Evolutionary conservation across 176 grass and related monocot species (phyloP).

Genomic region (Musa itinerans): DNA sequence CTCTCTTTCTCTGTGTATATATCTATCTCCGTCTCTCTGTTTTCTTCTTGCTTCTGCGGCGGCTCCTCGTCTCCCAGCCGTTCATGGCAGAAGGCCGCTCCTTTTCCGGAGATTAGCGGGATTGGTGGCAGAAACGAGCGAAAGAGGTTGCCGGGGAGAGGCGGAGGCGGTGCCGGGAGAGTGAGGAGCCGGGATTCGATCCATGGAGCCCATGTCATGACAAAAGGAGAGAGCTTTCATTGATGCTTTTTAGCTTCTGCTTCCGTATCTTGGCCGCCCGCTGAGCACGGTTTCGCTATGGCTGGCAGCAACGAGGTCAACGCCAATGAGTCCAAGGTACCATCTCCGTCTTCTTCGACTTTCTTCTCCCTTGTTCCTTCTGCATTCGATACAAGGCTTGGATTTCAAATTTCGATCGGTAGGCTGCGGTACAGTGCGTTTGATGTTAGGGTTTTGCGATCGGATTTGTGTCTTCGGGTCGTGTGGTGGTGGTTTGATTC

Average conservation of each 20-base stretch:
- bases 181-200: not conserved
- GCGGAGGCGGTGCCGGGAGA: not conserved
- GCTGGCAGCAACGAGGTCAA: conserved; percentile 98
- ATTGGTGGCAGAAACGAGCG: not conserved
- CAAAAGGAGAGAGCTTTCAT: conserved; percentile 2
- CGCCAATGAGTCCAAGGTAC: conserved; percentile 93
- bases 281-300: conserved; percentile 35
- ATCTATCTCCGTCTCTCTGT: not conserved
- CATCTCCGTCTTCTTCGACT: not conserved
- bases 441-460: not conserved
- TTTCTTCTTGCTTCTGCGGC: not conserved
- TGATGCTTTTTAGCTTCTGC: not conserved
- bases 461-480: not conserved
- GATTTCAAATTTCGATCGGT: conserved; percentile 3
- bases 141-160: not conserved
- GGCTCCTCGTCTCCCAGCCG: not conserved
- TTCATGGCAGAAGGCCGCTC: not conserved
- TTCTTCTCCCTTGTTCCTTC: not conserved
- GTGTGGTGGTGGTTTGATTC: not conserved
- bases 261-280: not conserved
- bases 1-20: not conserved
- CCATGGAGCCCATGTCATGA: not conserved
- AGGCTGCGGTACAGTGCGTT: not conserved
- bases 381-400: no score
- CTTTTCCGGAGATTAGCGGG: not conserved